Percentiles rank a stretch among this genome's conserved stretches.
phyloP scores from a whole-genome alignment of 2,329 filamentous ascomycete species.

The Aspergillus hiratsukae region DNA sequence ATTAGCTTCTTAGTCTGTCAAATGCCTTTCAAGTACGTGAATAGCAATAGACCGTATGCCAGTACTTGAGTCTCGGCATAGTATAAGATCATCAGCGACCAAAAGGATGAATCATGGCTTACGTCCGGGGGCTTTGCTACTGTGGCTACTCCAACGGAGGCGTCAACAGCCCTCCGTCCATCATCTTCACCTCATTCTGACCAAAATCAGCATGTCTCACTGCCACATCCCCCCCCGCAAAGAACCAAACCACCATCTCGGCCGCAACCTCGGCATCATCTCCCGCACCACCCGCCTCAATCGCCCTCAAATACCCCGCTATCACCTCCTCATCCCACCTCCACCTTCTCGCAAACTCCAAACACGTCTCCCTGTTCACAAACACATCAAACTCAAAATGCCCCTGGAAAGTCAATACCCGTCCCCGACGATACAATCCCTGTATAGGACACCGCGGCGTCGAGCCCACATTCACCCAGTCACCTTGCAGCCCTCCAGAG shows the following conservation, averaged over 20 bases:
- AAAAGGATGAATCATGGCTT: too few relatives aligned
- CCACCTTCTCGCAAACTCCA: constrained; percentile 15
- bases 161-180: neutral
- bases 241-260: neutral
- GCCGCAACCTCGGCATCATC: constrained; percentile 5
- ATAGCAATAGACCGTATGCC: too few relatives aligned
- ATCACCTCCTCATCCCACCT: constrained; percentile 2
- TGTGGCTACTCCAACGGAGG: neutral
- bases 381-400: constrained; percentile 25
- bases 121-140: too few relatives aligned
- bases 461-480: constrained; percentile 21
- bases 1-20: too few relatives aligned
- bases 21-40: too few relatives aligned
- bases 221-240: neutral
- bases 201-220: neutral
- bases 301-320: neutral
- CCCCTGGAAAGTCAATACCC: constrained; percentile 23
- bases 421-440: constrained; percentile 17
- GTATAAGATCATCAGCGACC: too few relatives aligned
- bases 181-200: neutral
- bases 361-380: constrained; percentile 15
- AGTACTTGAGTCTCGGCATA: too few relatives aligned
- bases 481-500: constrained; percentile 8
- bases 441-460: constrained; percentile 18
- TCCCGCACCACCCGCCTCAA: neutral